Percentiles rank a stretch among this genome's conserved stretches.
These are phyloP conservation scores for Hondaea fermentalgiana DNA, from an alignment of 108 stramenopile genomes.

Conservation along the genomic window DNA sequence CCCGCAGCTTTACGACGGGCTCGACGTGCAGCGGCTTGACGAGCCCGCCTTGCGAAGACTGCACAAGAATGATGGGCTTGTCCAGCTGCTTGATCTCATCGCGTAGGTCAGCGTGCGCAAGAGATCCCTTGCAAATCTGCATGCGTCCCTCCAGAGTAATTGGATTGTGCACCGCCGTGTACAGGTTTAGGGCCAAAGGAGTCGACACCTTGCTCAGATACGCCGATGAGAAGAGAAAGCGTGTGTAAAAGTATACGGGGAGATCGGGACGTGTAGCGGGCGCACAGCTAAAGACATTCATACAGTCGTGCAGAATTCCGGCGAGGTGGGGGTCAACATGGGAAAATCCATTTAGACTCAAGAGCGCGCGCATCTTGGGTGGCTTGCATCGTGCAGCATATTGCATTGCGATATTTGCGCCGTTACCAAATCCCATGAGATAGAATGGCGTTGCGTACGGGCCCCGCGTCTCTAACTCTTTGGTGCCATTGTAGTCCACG, in stretches of 20 bases:
- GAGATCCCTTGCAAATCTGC: conserved; percentile 61
- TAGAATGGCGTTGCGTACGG: conserved; percentile 48
- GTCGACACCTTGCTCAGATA: conserved; percentile 68
- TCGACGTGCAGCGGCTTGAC: conserved; percentile 64
- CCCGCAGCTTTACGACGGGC: conserved; percentile 47
- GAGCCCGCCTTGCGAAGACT: conserved; percentile 61
- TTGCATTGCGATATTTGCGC: conserved; percentile 60
- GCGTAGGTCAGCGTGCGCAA: conserved; percentile 61
- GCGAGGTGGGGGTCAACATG: conserved; percentile 71
- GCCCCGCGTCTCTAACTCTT: conserved; percentile 45
- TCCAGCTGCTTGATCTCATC: conserved; percentile 46
- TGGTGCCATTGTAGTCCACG: conserved; percentile 36
- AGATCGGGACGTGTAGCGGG: conserved; percentile 71
- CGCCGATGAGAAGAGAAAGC: conserved; percentile 65
- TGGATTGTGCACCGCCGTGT: conserved; percentile 75
- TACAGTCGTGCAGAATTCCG: conserved; percentile 73
- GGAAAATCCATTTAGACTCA: conserved; percentile 61
- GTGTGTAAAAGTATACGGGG: conserved; percentile 73
- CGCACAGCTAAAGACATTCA: conserved; percentile 66
- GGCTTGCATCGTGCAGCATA: conserved; percentile 21
- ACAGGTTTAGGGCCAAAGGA: conserved; percentile 71
- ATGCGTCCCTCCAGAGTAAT: conserved; percentile 64
- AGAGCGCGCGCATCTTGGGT: conserved; percentile 52
- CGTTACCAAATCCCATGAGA: conserved; percentile 65
- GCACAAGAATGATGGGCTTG: conserved; percentile 58